A percentile compares a stretch with the other conserved stretches of the same genome.
Conservation (phyloP, 2,329 filamentous ascomycete species). For the Fusarium falciforme region DNA sequence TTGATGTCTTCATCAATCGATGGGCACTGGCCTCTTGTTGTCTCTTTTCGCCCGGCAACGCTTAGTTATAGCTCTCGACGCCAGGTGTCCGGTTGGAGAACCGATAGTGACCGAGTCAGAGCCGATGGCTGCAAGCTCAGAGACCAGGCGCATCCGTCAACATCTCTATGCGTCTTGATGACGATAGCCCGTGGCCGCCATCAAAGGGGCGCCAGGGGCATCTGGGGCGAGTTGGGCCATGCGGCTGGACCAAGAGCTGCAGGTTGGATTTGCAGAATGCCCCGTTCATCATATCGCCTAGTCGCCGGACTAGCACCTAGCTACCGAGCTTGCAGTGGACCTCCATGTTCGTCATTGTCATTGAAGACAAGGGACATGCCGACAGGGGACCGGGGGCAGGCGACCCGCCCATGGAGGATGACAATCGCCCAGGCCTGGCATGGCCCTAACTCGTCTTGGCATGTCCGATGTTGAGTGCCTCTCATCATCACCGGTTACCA, state of each 20-base stretch:
- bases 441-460: background rate
- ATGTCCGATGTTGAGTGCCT: slow-evolving; percentile 4
- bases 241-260: slow-evolving; percentile 33
- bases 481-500: background rate
- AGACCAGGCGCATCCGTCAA: slow-evolving; percentile 6
- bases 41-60: background rate
- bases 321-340: slow-evolving; percentile 44
- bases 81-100: background rate
- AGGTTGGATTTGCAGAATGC: slow-evolving; percentile 36
- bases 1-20: background rate
- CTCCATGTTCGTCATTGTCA: slow-evolving; percentile 44
- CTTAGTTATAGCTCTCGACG: background rate
- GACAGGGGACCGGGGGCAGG: slow-evolving; percentile 17
- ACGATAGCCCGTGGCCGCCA: background rate
- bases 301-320: slow-evolving; percentile 38
- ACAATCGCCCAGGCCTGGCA: slow-evolving; percentile 21
- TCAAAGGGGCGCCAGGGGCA: slow-evolving; percentile 11
- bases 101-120: slow-evolving; percentile 21
- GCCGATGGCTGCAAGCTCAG: slow-evolving; percentile 9
- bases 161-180: slow-evolving; percentile 7
- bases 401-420: slow-evolving; percentile 15
- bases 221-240: slow-evolving; percentile 28
- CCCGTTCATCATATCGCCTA: slow-evolving; percentile 40
- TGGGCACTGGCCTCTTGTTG: background rate
- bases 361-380: slow-evolving; percentile 31